Conservation (phyloP, 2,329 filamentous ascomycete species). For the Tolypocladium ophioglossoides region DNA sequence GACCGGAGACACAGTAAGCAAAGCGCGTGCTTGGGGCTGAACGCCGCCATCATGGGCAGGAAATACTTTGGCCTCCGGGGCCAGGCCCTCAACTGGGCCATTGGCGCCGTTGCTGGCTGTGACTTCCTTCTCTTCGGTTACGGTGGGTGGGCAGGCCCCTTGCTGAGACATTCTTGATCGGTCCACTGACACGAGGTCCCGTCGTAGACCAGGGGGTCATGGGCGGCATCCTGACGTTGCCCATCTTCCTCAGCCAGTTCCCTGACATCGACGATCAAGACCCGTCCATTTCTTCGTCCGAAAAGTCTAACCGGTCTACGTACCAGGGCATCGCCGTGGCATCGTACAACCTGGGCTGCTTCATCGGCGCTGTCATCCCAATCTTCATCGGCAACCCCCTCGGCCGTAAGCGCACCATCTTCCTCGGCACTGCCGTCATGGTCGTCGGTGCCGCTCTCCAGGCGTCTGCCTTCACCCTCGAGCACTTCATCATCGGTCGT, state of each 20-base stretch:
- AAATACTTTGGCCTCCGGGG: slow-evolving; percentile 57
- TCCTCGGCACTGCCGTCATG: slow-evolving; percentile 48
- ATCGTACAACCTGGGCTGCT: slow-evolving; percentile 50
- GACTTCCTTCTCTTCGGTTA: slow-evolving; percentile 58
- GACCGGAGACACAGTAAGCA: not conserved
- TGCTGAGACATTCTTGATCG: too few relatives aligned
- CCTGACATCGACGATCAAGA: slow-evolving; percentile 35
- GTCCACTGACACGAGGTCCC: not conserved
- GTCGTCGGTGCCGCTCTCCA: slow-evolving; percentile 49
- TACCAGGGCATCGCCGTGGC: slow-evolving; percentile 45
- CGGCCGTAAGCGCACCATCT: slow-evolving; percentile 48
- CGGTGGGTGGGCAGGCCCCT: slow-evolving; percentile 22
- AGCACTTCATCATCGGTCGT: slow-evolving; percentile 46
- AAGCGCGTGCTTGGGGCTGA: not conserved
- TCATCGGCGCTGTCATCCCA: slow-evolving; percentile 52
- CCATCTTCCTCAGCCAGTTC: slow-evolving; percentile 47
- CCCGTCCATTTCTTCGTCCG: slow-evolving; percentile 21
- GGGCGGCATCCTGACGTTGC: slow-evolving; percentile 62
- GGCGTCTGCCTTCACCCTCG: slow-evolving; percentile 40
- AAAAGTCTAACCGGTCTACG: slow-evolving; percentile 33
- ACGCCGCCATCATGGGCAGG: slow-evolving; percentile 14
- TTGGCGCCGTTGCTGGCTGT: slow-evolving; percentile 60
- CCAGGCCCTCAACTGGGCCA: slow-evolving; percentile 54
- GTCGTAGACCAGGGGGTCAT: slow-evolving; percentile 64
- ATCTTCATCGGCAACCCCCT: slow-evolving; percentile 55